Evolutionary conservation across 768 basidiomycete species (phyloP).

Genomic region (Leucogyrophana mollusca): DNA sequence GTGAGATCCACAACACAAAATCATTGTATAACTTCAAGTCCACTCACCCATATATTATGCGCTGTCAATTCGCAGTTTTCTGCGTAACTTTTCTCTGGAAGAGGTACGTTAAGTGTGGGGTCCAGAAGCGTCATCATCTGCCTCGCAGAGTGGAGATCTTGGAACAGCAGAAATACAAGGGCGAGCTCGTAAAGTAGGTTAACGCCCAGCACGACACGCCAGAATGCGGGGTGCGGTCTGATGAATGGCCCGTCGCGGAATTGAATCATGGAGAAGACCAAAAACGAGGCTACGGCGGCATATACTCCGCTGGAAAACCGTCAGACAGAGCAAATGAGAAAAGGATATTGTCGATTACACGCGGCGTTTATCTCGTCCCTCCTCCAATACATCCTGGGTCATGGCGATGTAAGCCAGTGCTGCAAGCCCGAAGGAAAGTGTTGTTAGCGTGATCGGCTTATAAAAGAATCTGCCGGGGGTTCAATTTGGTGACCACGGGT

Average conservation of each 20-base stretch:
- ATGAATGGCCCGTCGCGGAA: conserved; percentile 90
- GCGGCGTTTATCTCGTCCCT: conserved; percentile 78
- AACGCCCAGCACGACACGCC: conserved; percentile 75
- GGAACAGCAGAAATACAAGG: conserved; percentile 83
- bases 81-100: conserved; percentile 85
- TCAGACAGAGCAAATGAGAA: conserved; percentile 12
- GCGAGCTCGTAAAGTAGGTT: conserved; percentile 83
- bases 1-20: too few species aligned
- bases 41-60: conserved; percentile 64
- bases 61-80: conserved; percentile 72
- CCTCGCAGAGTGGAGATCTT: conserved; percentile 76
- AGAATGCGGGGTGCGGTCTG: conserved; percentile 85
- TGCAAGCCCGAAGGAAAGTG: conserved; percentile 63
- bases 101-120: conserved; percentile 62
- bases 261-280: conserved; percentile 82
- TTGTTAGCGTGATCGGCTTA: conserved; percentile 78
- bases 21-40: background rate
- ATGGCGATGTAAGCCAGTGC: conserved; percentile 80
- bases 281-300: conserved; percentile 70
- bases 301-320: conserved; percentile 63
- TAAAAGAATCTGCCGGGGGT: conserved; percentile 71
- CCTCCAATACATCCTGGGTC: conserved; percentile 80
- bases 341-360: conserved; percentile 43
- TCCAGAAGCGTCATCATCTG: conserved; percentile 81
- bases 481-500: conserved; percentile 6